Percentiles rank a stretch among this genome's conserved stretches.
Evolutionary conservation across 176 grass and related monocot species (phyloP).

Genomic region (Paspalum notatum): DNA sequence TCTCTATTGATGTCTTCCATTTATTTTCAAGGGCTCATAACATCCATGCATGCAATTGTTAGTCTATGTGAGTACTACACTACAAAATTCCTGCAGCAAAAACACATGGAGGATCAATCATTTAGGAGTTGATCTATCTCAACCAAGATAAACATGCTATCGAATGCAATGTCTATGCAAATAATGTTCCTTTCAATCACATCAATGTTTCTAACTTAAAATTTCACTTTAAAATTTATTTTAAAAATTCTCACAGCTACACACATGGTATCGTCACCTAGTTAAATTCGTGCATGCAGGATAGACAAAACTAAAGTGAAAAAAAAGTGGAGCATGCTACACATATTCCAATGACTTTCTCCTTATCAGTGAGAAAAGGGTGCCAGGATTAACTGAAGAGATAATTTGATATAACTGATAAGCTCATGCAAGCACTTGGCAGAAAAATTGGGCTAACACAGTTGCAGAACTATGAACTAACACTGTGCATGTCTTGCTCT

Average conservation of each 20-base stretch:
- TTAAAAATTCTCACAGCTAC: no score
- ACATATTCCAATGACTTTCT: not conserved
- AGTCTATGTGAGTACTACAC: no score
- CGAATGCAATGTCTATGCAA: not conserved
- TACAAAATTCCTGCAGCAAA: no score
- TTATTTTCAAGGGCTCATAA: no score
- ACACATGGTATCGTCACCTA: no score
- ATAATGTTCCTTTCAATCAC: no score
- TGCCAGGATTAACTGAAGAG: not conserved
- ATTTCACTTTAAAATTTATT: no score
- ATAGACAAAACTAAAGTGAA: not conserved
- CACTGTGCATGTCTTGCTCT: not conserved
- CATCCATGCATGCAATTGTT: no score
- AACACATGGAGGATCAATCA: no score
- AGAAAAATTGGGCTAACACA: not conserved
- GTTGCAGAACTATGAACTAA: not conserved
- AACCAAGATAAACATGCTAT: not conserved
- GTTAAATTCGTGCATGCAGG: slow-evolving; percentile 8
- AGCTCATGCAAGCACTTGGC: slow-evolving; percentile 11
- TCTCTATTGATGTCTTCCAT: no score
- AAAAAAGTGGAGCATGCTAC: not conserved
- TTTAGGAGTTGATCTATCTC: no score
- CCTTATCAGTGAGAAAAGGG: not conserved
- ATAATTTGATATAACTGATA: not conserved
- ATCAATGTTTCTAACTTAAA: no score